Conservation (phyloP, 768 basidiomycete species). For the Mycena vulgaris region DNA sequence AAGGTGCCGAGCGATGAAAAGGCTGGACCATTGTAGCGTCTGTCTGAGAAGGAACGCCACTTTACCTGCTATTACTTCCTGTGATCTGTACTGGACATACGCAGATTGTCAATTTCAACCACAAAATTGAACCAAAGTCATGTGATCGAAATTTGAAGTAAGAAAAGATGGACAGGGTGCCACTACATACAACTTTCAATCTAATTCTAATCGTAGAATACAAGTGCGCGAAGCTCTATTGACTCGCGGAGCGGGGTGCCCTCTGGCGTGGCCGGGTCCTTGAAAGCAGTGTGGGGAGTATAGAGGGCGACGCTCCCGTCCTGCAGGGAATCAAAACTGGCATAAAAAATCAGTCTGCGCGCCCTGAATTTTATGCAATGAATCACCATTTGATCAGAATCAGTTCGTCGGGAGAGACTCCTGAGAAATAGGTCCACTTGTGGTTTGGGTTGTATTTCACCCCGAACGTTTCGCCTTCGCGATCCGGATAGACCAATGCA, state of each 20-base stretch:
- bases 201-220: conserved; percentile 35
- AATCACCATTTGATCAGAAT: conserved; percentile 62
- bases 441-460: conserved; percentile 63
- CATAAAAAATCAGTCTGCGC: not conserved
- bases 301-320: conserved; percentile 32
- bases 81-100: too few relatives aligned
- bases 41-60: too few relatives aligned
- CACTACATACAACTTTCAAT: too few relatives aligned
- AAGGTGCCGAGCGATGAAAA: not conserved
- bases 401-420: conserved; percentile 22
- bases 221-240: conserved; percentile 34
- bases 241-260: conserved; percentile 32
- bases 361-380: not conserved
- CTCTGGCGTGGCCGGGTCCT: conserved; percentile 28
- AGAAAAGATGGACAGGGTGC: too few relatives aligned
- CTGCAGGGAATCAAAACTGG: conserved; percentile 28
- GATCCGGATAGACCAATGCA: conserved; percentile 63
- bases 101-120: not conserved
- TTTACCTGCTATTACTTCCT: too few relatives aligned
- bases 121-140: not conserved
- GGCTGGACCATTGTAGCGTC: too few relatives aligned
- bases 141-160: not conserved
- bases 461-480: conserved; percentile 67
- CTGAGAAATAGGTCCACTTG: conserved; percentile 64
- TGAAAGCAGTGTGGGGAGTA: conserved; percentile 31